phyloP scores from a whole-genome alignment of 352 stramenopile genomes.

The Globisporangium nunn region DNA sequence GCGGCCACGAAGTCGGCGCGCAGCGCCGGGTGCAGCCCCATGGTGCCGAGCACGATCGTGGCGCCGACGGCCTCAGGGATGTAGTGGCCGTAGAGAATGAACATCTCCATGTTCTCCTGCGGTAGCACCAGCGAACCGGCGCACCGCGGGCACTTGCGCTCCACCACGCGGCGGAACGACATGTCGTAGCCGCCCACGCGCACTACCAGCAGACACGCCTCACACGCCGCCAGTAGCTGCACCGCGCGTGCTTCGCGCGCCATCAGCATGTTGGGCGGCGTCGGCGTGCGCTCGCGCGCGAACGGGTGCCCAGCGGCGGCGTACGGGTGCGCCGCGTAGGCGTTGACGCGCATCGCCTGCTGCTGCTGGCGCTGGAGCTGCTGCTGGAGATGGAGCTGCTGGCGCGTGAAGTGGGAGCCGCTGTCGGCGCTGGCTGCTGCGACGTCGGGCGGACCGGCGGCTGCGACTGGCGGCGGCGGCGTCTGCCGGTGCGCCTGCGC shows the following conservation, averaged over 20 bases:
- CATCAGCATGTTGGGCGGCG: constrained; percentile 11
- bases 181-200: constrained; percentile 68
- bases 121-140: constrained; percentile 48
- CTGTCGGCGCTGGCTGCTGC: constrained; percentile 3
- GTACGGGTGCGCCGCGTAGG: constrained; percentile 8
- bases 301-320: constrained; percentile 6
- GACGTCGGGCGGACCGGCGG: constrained; percentile 1
- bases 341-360: constrained; percentile 6
- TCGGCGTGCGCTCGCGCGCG: constrained; percentile 11
- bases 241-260: constrained; percentile 31
- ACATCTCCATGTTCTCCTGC: constrained; percentile 82
- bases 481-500: background rate
- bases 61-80: constrained; percentile 60
- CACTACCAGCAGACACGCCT: constrained; percentile 66
- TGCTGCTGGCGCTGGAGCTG: constrained; percentile 5
- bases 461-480: constrained; percentile 1
- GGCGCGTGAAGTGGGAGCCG: constrained; percentile 4
- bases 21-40: constrained; percentile 66
- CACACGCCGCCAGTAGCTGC: constrained; percentile 60
- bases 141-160: constrained; percentile 72
- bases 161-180: constrained; percentile 74
- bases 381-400: constrained; percentile 8
- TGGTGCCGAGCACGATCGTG: constrained; percentile 56
- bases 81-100: constrained; percentile 83
- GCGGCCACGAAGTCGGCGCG: constrained; percentile 73